Conservation (phyloP, 2,329 filamentous ascomycete genomes). For the Cladosporium sp. region DNA sequence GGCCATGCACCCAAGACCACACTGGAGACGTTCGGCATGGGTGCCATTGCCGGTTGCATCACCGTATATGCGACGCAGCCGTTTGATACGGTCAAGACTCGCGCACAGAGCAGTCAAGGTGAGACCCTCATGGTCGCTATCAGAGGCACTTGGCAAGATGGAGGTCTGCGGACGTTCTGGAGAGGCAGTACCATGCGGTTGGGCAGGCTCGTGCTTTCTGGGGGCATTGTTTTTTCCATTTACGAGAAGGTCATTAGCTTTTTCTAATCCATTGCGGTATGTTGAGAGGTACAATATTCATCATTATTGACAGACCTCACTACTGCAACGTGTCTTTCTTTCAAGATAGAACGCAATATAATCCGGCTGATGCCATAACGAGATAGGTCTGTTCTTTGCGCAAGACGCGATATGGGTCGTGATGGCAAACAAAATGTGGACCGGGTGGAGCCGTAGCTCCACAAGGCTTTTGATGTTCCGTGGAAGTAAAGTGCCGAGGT, state of each 20-base stretch:
- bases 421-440: too few species aligned
- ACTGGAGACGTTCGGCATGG: conserved; percentile 25
- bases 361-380: too few species aligned
- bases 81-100: conserved; percentile 41
- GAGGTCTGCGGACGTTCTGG: conserved; percentile 28
- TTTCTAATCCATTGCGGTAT: background rate
- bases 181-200: conserved; percentile 29
- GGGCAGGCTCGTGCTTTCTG: conserved; percentile 28
- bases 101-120: conserved; percentile 32
- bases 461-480: too few species aligned
- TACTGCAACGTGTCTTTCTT: too few species aligned
- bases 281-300: too few species aligned
- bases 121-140: conserved; percentile 26
- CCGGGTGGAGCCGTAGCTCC: too few species aligned
- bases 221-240: conserved; percentile 30
- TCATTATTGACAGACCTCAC: too few species aligned
- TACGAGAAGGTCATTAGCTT: conserved; percentile 28
- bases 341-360: too few species aligned
- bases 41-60: conserved; percentile 28
- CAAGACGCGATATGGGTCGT: too few species aligned
- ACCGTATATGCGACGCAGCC: conserved; percentile 42
- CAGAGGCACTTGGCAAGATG: conserved; percentile 21
- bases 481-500: too few species aligned
- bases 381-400: too few species aligned
- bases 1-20: conserved; percentile 23